phyloP scores from a whole-genome alignment of 2,329 filamentous ascomycete species.

The Aspergillus costaricaensis region DNA sequence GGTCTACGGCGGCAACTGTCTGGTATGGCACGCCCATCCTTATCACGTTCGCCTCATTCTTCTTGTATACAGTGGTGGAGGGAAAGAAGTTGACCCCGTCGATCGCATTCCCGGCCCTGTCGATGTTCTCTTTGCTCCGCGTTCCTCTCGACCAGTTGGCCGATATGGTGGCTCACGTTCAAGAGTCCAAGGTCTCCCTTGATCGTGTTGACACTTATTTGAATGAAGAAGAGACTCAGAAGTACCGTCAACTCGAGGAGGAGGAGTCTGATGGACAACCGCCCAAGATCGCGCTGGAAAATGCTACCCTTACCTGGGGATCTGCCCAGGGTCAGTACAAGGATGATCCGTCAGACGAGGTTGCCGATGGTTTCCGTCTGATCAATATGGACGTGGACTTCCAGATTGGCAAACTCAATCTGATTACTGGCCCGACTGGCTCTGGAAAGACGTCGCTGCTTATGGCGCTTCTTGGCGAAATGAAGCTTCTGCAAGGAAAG shows the following conservation, averaged over 20 bases:
- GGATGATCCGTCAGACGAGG: constrained; percentile 61
- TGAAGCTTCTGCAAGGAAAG: constrained; percentile 78
- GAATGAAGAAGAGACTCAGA: constrained; percentile 91
- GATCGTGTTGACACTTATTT: constrained; percentile 96
- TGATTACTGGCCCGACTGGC: constrained; percentile 89
- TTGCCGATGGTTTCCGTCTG: constrained; percentile 75
- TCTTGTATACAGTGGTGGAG: constrained; percentile 88
- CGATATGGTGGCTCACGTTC: constrained; percentile 97
- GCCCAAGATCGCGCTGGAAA: constrained; percentile 77
- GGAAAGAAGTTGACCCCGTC: constrained; percentile 87
- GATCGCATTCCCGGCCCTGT: constrained; percentile 92
- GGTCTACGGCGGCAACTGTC: constrained; percentile 86
- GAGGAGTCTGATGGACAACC: constrained; percentile 71
- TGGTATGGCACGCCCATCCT: constrained; percentile 96
- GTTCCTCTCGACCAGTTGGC: constrained; percentile 93
- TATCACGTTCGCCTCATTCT: constrained; percentile 95
- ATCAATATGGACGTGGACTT: constrained; percentile 84
- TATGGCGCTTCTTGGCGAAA: constrained; percentile 95
- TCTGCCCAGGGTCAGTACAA: constrained; percentile 56
- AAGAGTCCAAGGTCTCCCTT: constrained; percentile 95
- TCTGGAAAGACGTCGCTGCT: constrained; percentile 94
- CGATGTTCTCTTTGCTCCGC: constrained; percentile 89
- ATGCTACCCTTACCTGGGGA: constrained; percentile 89
- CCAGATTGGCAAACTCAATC: constrained; percentile 80
- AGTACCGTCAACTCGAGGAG: constrained; percentile 79